These are phyloP conservation scores for Sphaerosporella brunnea DNA, from an alignment of 495 filamentous ascomycete genomes.

Conservation along the genomic window DNA sequence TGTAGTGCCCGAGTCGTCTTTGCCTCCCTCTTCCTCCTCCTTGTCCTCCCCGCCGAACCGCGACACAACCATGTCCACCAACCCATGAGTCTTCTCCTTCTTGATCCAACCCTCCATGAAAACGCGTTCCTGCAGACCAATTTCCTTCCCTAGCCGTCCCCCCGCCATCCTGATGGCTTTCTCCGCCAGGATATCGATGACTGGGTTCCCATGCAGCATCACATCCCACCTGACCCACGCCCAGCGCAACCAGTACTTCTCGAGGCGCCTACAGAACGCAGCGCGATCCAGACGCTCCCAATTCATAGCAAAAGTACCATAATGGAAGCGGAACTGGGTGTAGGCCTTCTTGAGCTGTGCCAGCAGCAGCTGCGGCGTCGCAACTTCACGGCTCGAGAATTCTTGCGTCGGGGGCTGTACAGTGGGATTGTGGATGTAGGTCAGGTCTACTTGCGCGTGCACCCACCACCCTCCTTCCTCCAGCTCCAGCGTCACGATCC, in stretches of 20 bases:
- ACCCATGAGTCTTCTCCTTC: slow-evolving; percentile 41
- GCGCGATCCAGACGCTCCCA: slow-evolving; percentile 35
- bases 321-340: slow-evolving; percentile 69
- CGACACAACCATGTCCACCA: slow-evolving; percentile 70
- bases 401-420: slow-evolving; percentile 33
- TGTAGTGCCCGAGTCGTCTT: background rate
- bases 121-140: slow-evolving; percentile 81
- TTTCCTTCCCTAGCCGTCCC: slow-evolving; percentile 80
- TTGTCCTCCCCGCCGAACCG: slow-evolving; percentile 62
- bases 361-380: slow-evolving; percentile 58
- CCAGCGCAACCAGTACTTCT: slow-evolving; percentile 71
- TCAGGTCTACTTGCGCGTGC: slow-evolving; percentile 20
- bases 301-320: slow-evolving; percentile 38
- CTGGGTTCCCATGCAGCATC: slow-evolving; percentile 73
- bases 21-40: slow-evolving; percentile 1
- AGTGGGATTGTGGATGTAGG: slow-evolving; percentile 25
- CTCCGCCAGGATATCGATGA: slow-evolving; percentile 44
- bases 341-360: slow-evolving; percentile 70
- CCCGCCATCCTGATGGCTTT: slow-evolving; percentile 78
- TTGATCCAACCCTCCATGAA: slow-evolving; percentile 69
- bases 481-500: slow-evolving; percentile 69
- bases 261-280: slow-evolving; percentile 46
- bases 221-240: slow-evolving; percentile 64
- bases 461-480: slow-evolving; percentile 93
- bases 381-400: slow-evolving; percentile 77